Percentiles rank a stretch among this genome's conserved stretches.
Conservation (phyloP, 2,329 filamentous ascomycete species). For the Tolypocladium amazonense region DNA sequence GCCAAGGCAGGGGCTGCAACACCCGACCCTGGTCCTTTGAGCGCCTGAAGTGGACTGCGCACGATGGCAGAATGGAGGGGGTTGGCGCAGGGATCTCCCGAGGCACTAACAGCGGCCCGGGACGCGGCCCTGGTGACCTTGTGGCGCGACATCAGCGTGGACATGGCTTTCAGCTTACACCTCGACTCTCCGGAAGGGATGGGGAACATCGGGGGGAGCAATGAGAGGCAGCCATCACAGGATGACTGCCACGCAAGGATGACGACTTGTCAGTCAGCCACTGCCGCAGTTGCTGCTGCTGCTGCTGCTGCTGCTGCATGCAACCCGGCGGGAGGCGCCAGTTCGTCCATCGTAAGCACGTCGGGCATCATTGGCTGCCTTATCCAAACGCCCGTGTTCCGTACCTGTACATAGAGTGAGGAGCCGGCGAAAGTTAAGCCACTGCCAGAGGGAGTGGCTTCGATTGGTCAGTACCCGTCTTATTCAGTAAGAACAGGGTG, state of each 20-base stretch:
- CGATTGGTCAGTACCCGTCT: background rate
- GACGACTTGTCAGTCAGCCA: background rate
- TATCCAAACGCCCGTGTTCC: too few relatives aligned
- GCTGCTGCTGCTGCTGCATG: background rate
- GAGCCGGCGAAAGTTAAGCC: background rate
- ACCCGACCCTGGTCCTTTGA: background rate
- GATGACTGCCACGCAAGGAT: background rate
- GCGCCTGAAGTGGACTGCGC: background rate
- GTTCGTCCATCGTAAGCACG: background rate
- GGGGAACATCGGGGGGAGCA: background rate
- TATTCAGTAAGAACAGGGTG: too few relatives aligned
- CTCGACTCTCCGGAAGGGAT: background rate
- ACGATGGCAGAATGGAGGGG: background rate
- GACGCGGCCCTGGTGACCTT: background rate
- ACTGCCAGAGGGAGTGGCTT: background rate
- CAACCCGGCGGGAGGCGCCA: background rate
- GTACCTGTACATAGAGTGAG: too few relatives aligned
- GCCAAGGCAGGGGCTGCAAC: background rate
- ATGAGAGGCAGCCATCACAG: background rate
- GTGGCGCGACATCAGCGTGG: background rate
- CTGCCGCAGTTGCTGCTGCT: background rate
- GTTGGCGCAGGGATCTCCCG: background rate
- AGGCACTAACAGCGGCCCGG: background rate
- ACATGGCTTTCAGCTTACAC: background rate
- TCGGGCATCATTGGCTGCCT: background rate